Percentiles rank a stretch among this genome's conserved stretches.
Evolutionary conservation across 495 filamentous ascomycete genomes (phyloP).

Genomic region (Cetradonia linearis): DNA sequence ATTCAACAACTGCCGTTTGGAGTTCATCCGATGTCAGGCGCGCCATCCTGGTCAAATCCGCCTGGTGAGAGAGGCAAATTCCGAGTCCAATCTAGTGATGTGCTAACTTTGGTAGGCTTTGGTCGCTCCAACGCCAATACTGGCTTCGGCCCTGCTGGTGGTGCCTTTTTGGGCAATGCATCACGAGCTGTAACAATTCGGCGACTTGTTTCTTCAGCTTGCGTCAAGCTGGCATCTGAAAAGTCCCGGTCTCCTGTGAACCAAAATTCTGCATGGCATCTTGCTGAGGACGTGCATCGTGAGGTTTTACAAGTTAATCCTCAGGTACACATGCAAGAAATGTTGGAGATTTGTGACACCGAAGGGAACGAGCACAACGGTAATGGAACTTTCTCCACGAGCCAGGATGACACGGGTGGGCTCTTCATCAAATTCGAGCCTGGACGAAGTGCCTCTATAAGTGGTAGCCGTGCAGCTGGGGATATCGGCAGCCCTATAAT

Average conservation of each 20-base stretch:
- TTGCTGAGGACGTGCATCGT: conserved; percentile 52
- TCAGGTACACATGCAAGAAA: conserved; percentile 54
- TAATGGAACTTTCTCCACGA: conserved; percentile 67
- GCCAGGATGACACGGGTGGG: conserved; percentile 33
- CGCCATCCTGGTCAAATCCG: conserved; percentile 35
- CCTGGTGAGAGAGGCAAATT: conserved; percentile 29
- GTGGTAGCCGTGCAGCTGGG: conserved; percentile 37
- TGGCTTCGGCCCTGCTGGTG: conserved; percentile 39
- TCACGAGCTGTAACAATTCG: conserved; percentile 48
- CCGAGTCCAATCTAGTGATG: conserved; percentile 7
- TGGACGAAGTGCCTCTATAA: conserved; percentile 32
- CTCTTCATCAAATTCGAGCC: conserved; percentile 55
- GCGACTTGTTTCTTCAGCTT: conserved; percentile 48
- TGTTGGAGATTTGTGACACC: conserved; percentile 86
- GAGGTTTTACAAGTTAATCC: conserved; percentile 54
- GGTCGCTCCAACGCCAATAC: conserved; percentile 42
- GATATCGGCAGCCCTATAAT: conserved; percentile 44
- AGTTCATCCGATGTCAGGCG: conserved; percentile 32
- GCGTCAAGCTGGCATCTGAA: conserved; percentile 42
- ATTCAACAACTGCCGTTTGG: conserved; percentile 36
- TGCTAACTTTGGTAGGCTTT: conserved; percentile 31
- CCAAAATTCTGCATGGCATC: conserved; percentile 49
- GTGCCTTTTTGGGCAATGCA: conserved; percentile 35
- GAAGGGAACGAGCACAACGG: conserved; percentile 81
- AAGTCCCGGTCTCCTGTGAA: conserved; percentile 26